Percentiles rank a stretch among this genome's conserved stretches.
These are phyloP conservation scores for Miamiensis avidus DNA, from an alignment of 169 alveolate genomes.

Conservation along the genomic window DNA sequence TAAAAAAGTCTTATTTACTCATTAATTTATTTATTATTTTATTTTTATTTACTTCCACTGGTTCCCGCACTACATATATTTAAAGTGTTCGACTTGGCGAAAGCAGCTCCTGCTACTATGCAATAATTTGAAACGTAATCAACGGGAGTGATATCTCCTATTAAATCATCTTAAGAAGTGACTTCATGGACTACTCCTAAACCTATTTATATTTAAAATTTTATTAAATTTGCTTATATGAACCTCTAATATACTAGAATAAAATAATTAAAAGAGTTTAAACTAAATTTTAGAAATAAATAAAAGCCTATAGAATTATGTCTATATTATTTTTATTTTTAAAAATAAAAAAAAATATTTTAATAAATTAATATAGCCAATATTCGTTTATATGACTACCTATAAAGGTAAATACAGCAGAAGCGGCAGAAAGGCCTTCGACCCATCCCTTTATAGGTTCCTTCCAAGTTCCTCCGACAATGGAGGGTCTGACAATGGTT, in stretches of 20 bases:
- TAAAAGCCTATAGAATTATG: no score
- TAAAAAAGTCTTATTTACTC: no score
- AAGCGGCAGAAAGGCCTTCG: slow-evolving; percentile 70
- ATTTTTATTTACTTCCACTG: background rate
- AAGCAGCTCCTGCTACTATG: slow-evolving; percentile 52
- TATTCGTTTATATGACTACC: slow-evolving; percentile 20
- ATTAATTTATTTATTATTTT: no score
- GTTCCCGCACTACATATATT: slow-evolving; percentile 62
- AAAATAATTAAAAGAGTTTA: no score
- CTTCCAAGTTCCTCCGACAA: slow-evolving; percentile 65
- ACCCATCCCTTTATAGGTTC: slow-evolving; percentile 87
- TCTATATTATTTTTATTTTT: no score
- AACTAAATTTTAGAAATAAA: background rate
- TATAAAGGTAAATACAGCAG: slow-evolving; percentile 57
- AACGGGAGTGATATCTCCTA: slow-evolving; percentile 82
- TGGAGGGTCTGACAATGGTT: slow-evolving; percentile 71
- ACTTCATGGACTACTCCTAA: slow-evolving; percentile 67
- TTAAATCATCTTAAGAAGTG: slow-evolving; percentile 50
- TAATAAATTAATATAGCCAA: background rate
- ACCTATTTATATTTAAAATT: background rate
- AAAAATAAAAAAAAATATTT: no score
- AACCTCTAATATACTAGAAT: no score
- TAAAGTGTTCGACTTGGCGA: slow-evolving; percentile 18
- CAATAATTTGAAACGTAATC: slow-evolving; percentile 67
- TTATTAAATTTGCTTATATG: background rate